phyloP scores from a whole-genome alignment of 2,329 filamentous ascomycete species.

The Didymella lethalis region DNA sequence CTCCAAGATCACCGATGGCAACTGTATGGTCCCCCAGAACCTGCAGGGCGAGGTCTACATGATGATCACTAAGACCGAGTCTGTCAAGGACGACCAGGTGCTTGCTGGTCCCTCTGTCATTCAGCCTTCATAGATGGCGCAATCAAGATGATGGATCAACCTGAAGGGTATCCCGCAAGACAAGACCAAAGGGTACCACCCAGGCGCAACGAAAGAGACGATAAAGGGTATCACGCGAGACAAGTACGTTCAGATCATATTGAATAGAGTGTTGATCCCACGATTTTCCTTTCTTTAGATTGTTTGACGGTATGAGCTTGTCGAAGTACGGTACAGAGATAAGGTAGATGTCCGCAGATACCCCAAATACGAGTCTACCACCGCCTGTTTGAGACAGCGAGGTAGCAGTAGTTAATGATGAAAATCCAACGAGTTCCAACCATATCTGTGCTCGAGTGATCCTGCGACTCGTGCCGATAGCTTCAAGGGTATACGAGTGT shows the following conservation, averaged over 20 bases:
- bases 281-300: slow-evolving; percentile 25
- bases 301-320: slow-evolving; percentile 18
- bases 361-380: slow-evolving; percentile 9
- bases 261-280: neutral
- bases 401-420: slow-evolving; percentile 16
- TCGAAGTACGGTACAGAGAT: slow-evolving; percentile 12
- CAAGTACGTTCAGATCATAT: slow-evolving; percentile 22
- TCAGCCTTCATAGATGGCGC: slow-evolving; percentile 46
- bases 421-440: neutral
- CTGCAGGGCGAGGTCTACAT: slow-evolving; percentile 72
- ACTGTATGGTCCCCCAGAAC: slow-evolving; percentile 68
- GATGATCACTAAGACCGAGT: slow-evolving; percentile 64
- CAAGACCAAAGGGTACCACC: neutral
- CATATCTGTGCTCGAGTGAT: neutral
- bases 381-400: slow-evolving; percentile 1
- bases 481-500: no score
- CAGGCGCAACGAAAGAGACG: neutral
- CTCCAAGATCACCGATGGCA: slow-evolving; percentile 62
- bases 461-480: no score
- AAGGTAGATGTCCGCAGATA: slow-evolving; percentile 14
- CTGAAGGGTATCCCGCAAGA: neutral
- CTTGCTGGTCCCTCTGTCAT: slow-evolving; percentile 62
- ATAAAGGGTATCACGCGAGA: slow-evolving; percentile 1
- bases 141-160: neutral
- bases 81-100: slow-evolving; percentile 58